Evolutionary conservation across 2,329 filamentous ascomycete species (phyloP), one percentile per base, ranked within the genome.

Genomic region (Aspergillus viridinutans): DNA sequence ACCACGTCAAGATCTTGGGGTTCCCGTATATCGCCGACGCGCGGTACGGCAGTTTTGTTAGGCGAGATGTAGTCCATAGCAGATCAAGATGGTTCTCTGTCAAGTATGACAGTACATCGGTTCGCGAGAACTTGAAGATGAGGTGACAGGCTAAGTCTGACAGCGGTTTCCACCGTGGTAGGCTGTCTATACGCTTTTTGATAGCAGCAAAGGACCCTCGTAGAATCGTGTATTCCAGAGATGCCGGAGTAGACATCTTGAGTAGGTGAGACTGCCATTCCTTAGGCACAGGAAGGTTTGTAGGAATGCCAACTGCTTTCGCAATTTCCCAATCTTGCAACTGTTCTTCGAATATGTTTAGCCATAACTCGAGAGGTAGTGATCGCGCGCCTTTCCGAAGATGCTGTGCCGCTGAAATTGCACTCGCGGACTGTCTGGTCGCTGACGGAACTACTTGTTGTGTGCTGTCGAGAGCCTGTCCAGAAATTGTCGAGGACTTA

Each of bases 241-340:
- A 88, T 3, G 87, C 84, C 32, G 88, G 85, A 12, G 90, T 78
- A 1, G 88, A 85, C 64, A 90, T 85, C 49, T 82, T 79, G 10
- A 83, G 80, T 42, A 83, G 81, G 29, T 88, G 84, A 53, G 77
- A 76, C 61, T 83, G 81, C 91, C 92, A 96, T 63, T 90, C 85
- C 38, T 79, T 73, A 0, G 93, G 92, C 59, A 87, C 84, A 1
- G 85, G 82, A 5, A 96, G 78, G 55, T 84, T 91, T 1, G 91
- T 91, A 68, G 89, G 93, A 48, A 97, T 84, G 56, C 89, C 87
- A 5, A 97, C 79, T 0, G 90, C 88, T 62, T 87, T 87, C 9
- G 93, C 89, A 21, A 95, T 80, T 74, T 97, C 93, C 93, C 93
- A 97, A 72, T 97, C 93, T 47, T 86, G 86, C 0, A 92, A 85